Evolutionary conservation across 192 early-diverging fungal genomes (phyloP).

Genomic region (Coemansia sp.): DNA sequence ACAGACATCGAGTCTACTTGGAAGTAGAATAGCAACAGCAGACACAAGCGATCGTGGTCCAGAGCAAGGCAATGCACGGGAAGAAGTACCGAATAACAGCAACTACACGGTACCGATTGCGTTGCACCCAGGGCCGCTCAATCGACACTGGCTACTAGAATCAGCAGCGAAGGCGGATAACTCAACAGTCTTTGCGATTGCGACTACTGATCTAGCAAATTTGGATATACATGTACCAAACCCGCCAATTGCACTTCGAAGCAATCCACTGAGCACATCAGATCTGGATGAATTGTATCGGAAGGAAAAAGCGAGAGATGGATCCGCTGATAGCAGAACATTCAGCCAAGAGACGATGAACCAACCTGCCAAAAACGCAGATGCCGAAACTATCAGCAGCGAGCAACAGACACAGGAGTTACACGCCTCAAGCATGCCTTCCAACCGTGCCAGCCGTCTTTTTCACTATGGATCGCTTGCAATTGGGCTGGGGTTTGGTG

Average conservation of each 20-base stretch:
- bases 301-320: background rate
- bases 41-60: background rate
- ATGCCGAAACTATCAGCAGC: background rate
- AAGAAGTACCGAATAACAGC: background rate
- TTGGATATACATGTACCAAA: conserved; percentile 25
- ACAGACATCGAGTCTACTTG: conserved; percentile 35
- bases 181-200: conserved; percentile 2
- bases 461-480: conserved; percentile 82
- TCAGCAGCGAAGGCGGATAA: background rate
- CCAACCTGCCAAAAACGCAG: background rate
- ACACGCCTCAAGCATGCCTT: conserved; percentile 62
- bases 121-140: conserved; percentile 26
- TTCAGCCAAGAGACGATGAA: background rate
- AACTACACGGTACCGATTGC: conserved; percentile 8
- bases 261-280: background rate
- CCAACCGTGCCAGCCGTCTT: conserved; percentile 71
- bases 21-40: background rate
- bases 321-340: background rate
- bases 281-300: background rate
- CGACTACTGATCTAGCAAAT: conserved; percentile 22
- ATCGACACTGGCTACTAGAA: conserved; percentile 21
- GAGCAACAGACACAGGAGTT: conserved; percentile 18
- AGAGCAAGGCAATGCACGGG: background rate
- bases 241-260: conserved; percentile 28
- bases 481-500: conserved; percentile 70